phyloP scores from a whole-genome alignment of 83 land plant genomes.

The Larix sibirica region DNA sequence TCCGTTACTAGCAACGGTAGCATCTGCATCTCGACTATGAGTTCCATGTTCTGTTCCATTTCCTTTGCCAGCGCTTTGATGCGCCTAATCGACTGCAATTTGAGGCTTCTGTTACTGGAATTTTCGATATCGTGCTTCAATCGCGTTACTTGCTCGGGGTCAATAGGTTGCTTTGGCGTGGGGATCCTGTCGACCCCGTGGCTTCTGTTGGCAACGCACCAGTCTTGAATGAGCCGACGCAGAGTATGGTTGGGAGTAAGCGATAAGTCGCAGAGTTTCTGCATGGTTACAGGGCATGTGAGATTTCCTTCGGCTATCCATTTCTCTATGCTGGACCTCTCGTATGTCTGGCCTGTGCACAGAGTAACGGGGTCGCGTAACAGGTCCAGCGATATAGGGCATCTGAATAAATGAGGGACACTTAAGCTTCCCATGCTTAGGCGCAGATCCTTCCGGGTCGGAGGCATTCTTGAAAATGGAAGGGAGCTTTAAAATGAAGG shows the following conservation, averaged over 20 bases:
- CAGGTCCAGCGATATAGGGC: conserved; percentile 71
- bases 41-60: conserved; percentile 4
- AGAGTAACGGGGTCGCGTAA: conserved; percentile 71
- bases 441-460: no score
- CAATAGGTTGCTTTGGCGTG: conserved; percentile 48
- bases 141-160: neutral
- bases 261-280: conserved; percentile 22
- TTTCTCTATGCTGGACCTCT: conserved; percentile 54
- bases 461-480: no score
- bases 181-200: conserved; percentile 15
- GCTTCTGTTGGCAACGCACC: conserved; percentile 30
- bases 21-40: conserved; percentile 25
- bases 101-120: conserved; percentile 21
- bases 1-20: conserved; percentile 23
- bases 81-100: conserved; percentile 17
- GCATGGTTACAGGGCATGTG: conserved; percentile 68
- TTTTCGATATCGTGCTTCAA: conserved; percentile 16
- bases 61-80: conserved; percentile 16
- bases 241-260: conserved; percentile 68
- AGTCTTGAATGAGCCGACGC: conserved; percentile 46
- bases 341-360: conserved; percentile 71
- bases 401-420: conserved; percentile 54
- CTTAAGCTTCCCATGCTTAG: neutral
- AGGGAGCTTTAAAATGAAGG: no score
- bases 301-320: conserved; percentile 64